These are phyloP conservation scores for Sporothrix brasiliensis DNA, from an alignment of 2,329 filamentous ascomycete genomes.

Conservation along the genomic window DNA sequence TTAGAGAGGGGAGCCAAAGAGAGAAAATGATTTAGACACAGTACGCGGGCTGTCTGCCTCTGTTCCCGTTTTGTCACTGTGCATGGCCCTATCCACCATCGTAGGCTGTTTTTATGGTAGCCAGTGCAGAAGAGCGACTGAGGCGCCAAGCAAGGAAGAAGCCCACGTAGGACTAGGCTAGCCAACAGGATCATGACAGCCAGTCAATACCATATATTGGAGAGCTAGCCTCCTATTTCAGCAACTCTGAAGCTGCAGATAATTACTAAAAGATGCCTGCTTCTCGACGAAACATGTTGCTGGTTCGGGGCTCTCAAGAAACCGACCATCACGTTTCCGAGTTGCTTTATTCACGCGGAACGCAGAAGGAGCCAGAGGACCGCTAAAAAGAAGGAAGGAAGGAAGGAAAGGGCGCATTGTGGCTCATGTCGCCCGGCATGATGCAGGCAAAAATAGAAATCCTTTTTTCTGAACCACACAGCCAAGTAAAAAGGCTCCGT, in stretches of 20 bases:
- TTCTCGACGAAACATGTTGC: background rate
- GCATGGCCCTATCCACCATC: background rate
- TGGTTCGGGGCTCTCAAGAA: background rate
- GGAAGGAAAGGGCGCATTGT: background rate
- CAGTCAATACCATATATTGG: background rate
- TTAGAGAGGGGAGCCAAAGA: background rate
- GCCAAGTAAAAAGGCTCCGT: background rate
- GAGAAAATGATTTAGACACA: background rate
- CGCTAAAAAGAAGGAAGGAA: background rate
- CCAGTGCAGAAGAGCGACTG: background rate
- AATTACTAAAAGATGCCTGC: background rate
- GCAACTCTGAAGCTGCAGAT: slow-evolving; percentile 18
- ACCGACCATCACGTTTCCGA: background rate
- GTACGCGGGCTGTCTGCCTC: background rate
- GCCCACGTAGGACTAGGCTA: background rate
- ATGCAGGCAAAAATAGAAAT: slow-evolving; percentile 23
- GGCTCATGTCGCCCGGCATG: slow-evolving; percentile 1
- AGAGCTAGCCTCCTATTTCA: background rate
- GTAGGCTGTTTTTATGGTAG: background rate
- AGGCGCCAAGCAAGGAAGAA: background rate
- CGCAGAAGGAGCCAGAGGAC: background rate
- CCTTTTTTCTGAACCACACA: background rate
- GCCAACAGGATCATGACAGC: background rate
- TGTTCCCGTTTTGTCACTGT: slow-evolving; percentile 9
- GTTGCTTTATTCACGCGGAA: background rate